Evolutionary conservation across 2,329 filamentous ascomycete genomes (phyloP).

Genomic region (Xylariaceae sp.): DNA sequence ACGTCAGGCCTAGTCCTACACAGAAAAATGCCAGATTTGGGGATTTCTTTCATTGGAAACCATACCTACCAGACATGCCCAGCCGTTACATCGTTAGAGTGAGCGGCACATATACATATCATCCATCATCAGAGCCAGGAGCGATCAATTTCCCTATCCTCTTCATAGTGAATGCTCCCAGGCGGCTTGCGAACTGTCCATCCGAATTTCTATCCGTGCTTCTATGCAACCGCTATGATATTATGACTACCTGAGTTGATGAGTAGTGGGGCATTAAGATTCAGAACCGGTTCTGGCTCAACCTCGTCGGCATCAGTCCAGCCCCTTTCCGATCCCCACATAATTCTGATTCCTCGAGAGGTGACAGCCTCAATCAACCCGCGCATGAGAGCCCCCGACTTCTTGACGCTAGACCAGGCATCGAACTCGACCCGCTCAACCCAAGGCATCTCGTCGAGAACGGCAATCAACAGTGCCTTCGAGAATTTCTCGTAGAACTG

Average conservation of each 20-base stretch:
- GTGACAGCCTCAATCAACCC: constrained; percentile 58
- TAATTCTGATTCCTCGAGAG: constrained; percentile 54
- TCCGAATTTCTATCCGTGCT: neutral
- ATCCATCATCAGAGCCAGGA: neutral
- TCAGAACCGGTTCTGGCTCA: constrained; percentile 34
- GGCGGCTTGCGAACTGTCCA: constrained; percentile 2
- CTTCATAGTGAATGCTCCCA: neutral
- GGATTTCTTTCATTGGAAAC: neutral
- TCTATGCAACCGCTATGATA: constrained; percentile 31
- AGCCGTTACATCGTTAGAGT: constrained; percentile 6
- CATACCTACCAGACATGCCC: neutral
- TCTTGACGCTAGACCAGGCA: constrained; percentile 66
- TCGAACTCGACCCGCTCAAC: constrained; percentile 69
- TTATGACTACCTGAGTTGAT: constrained; percentile 21
- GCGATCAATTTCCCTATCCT: constrained; percentile 4
- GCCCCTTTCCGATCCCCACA: constrained; percentile 68
- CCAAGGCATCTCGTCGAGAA: constrained; percentile 60
- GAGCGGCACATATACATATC: constrained; percentile 11
- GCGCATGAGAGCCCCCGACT: constrained; percentile 65
- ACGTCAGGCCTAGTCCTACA: neutral
- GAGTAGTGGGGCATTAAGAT: constrained; percentile 26
- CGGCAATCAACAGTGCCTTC: constrained; percentile 55
- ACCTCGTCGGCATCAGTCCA: constrained; percentile 62
- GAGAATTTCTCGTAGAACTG: constrained; percentile 74
- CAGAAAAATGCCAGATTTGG: neutral